Conservation (phyloP, 2,329 filamentous ascomycete genomes). For the Periglandula ipomoeae region DNA sequence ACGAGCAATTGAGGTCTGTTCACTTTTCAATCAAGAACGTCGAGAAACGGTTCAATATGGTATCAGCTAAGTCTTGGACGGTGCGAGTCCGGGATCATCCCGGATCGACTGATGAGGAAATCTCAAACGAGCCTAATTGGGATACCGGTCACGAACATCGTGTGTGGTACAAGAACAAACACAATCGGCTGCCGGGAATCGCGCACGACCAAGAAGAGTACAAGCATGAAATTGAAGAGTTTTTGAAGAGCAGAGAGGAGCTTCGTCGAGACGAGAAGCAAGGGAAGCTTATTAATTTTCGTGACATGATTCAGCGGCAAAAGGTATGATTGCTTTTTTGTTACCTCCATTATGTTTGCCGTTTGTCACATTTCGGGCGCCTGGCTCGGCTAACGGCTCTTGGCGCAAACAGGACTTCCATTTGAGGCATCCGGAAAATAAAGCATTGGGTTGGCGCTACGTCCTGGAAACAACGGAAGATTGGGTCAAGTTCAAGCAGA, state of each 20-base stretch:
- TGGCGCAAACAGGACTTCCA: slow-evolving; percentile 28
- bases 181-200: background rate
- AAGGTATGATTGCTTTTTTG: too few species aligned
- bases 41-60: too few species aligned
- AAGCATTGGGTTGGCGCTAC: slow-evolving; percentile 38
- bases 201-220: background rate
- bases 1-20: too few species aligned
- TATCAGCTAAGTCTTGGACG: background rate
- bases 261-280: background rate
- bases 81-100: background rate
- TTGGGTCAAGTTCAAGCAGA: slow-evolving; percentile 36
- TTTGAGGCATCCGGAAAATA: slow-evolving; percentile 31
- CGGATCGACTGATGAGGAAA: background rate
- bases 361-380: too few species aligned
- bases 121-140: background rate
- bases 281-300: background rate
- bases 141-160: background rate
- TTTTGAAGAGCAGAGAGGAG: background rate
- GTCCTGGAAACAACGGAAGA: slow-evolving; percentile 39
- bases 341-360: too few species aligned
- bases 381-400: background rate
- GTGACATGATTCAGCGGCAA: background rate
- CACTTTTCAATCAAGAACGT: too few species aligned
- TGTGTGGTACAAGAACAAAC: background rate
- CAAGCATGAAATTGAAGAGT: background rate